Conservation (phyloP, 441 rosid genomes). For the Omphalea diandra region DNA sequence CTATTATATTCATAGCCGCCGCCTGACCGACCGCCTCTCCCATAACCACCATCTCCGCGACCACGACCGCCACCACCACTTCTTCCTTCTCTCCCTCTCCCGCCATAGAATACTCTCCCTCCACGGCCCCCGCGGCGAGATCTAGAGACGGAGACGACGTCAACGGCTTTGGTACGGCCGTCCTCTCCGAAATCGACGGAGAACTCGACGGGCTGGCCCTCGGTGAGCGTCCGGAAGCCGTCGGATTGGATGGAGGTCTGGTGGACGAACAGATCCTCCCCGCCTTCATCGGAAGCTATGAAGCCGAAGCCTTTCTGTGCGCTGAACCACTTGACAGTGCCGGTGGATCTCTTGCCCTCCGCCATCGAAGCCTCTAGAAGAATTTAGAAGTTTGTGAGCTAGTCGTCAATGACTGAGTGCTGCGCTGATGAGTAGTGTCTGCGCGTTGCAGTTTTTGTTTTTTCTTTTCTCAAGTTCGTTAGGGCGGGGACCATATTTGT, state of each 20-base stretch:
- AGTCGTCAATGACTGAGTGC: conserved; percentile 9
- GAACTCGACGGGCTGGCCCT: conserved; percentile 70
- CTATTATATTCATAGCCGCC: conserved; percentile 22
- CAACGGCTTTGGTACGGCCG: conserved; percentile 58
- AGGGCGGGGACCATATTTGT: conserved; percentile 8
- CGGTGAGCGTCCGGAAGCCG: conserved; percentile 64
- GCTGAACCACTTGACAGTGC: conserved; percentile 77
- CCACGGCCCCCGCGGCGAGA: conserved; percentile 41
- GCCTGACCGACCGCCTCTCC: conserved; percentile 29
- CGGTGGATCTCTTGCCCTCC: conserved; percentile 49
- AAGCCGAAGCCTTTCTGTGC: conserved; percentile 73
- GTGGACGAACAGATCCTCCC: conserved; percentile 82
- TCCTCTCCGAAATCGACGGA: conserved; percentile 42
- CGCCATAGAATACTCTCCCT: conserved; percentile 30
- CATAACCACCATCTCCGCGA: conserved; percentile 28
- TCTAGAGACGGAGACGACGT: conserved; percentile 36
- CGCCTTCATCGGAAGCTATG: conserved; percentile 67
- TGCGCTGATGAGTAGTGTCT: no score
- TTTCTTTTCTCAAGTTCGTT: conserved; percentile 5
- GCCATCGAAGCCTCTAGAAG: conserved; percentile 39
- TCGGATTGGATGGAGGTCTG: conserved; percentile 69
- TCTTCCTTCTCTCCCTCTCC: conserved; percentile 36
- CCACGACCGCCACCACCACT: conserved; percentile 21
- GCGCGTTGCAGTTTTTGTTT: background rate
- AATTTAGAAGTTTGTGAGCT: conserved; percentile 17